Conservation (phyloP, 257 asterid species). For the Jacaranda mimosifolia region DNA sequence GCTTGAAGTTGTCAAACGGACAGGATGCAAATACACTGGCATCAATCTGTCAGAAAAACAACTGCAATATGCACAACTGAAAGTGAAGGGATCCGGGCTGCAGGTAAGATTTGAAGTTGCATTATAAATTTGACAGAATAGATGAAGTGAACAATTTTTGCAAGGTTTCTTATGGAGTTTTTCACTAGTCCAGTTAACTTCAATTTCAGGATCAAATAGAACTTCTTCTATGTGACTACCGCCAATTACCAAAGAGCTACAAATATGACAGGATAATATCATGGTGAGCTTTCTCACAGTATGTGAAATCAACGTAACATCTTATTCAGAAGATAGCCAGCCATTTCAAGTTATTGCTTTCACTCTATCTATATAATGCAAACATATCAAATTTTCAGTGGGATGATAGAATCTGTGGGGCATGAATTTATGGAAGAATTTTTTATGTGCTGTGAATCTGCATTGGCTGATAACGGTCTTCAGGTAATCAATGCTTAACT, state of each 20-base stretch:
- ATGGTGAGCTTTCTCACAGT: conserved; percentile 44
- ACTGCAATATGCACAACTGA: conserved; percentile 51
- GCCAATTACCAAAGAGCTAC: conserved; percentile 56
- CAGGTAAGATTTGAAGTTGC: conserved; percentile 45
- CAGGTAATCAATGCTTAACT: conserved; percentile 52
- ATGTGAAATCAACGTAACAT: background rate
- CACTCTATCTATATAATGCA: background rate
- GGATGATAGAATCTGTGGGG: conserved; percentile 77
- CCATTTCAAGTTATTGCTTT: background rate
- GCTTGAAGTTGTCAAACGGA: conserved; percentile 62
- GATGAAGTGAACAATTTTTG: background rate
- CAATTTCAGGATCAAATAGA: conserved; percentile 59
- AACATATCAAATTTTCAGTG: conserved; percentile 47
- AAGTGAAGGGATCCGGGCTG: conserved; percentile 68
- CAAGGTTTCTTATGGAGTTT: background rate
- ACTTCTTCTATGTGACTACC: conserved; percentile 69
- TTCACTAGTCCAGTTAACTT: background rate
- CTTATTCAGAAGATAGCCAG: background rate
- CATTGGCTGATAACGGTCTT: conserved; percentile 63
- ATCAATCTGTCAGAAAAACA: conserved; percentile 72
- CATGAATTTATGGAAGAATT: conserved; percentile 69
- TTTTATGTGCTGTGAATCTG: conserved; percentile 60
- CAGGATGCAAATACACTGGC: conserved; percentile 80
- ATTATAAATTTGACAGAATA: no score
- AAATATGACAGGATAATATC: conserved; percentile 73